Evolutionary conservation across 2,329 filamentous ascomycete genomes (phyloP).

Genomic region (Colletotrichum viniferum): DNA sequence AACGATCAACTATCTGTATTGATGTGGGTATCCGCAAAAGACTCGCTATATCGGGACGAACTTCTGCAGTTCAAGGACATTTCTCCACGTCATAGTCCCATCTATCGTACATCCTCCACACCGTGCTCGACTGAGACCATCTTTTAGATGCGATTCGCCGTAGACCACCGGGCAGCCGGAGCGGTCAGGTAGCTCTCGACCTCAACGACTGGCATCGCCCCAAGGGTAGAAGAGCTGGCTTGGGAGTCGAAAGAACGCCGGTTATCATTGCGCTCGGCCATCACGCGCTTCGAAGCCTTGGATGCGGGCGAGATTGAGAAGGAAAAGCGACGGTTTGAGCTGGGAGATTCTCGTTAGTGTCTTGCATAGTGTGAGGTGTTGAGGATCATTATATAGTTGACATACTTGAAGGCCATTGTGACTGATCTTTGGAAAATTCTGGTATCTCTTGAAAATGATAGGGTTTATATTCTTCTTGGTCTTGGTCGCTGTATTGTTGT

Average conservation of each 20-base stretch:
- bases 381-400: background rate
- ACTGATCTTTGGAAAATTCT: background rate
- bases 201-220: conserved; percentile 2
- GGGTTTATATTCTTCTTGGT: background rate
- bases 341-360: background rate
- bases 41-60: background rate
- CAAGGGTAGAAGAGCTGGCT: conserved; percentile 10
- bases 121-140: background rate
- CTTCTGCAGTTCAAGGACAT: background rate
- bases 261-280: background rate
- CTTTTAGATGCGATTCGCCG: background rate
- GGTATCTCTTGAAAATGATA: background rate
- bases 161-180: conserved; percentile 5
- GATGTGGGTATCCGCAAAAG: background rate
- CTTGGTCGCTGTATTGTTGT: background rate
- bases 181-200: conserved; percentile 9
- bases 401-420: conserved; percentile 12
- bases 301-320: conserved; percentile 7
- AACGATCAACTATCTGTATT: background rate
- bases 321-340: conserved; percentile 10
- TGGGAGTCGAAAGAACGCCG: conserved; percentile 13
- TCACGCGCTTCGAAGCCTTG: conserved; percentile 1
- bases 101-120: background rate
- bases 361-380: background rate
- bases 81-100: background rate